Conservation (phyloP, 2,329 filamentous ascomycete species). For the Xylaria arbuscula region DNA sequence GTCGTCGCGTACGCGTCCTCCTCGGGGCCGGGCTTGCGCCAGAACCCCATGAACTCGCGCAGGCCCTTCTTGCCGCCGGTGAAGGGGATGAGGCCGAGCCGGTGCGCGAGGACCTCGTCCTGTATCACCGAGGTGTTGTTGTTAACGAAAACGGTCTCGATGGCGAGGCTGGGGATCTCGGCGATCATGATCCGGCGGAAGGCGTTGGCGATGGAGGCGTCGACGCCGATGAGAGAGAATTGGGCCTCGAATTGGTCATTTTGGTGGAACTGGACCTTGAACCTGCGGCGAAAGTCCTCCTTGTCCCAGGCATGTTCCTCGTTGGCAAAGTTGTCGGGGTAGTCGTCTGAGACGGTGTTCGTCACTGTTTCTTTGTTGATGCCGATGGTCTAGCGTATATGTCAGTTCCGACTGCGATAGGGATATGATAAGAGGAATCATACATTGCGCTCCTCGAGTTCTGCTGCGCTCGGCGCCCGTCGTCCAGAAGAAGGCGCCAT, state of each 20-base stretch:
- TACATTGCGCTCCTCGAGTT: conserved; percentile 49
- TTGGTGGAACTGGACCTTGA: conserved; percentile 84
- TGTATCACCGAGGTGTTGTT: conserved; percentile 99
- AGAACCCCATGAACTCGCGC: conserved; percentile 82
- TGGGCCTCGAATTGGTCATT: conserved; percentile 81
- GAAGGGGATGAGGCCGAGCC: conserved; percentile 90
- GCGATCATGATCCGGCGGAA: conserved; percentile 96
- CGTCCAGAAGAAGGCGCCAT: conserved; percentile 50
- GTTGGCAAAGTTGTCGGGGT: conserved; percentile 88
- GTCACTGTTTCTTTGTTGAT: conserved; percentile 92
- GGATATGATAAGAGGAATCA: background rate
- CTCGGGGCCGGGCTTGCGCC: conserved; percentile 73
- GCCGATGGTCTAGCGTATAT: conserved; percentile 73
- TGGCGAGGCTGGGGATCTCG: conserved; percentile 93
- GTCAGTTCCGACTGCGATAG: conserved; percentile 35
- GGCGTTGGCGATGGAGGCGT: conserved; percentile 94
- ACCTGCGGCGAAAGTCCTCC: conserved; percentile 75
- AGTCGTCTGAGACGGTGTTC: conserved; percentile 89
- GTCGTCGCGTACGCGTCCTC: conserved; percentile 69
- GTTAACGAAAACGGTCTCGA: conserved; percentile 91
- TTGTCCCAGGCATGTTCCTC: conserved; percentile 87
- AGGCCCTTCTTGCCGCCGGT: conserved; percentile 82
- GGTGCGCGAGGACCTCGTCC: conserved; percentile 93
- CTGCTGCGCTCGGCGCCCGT: conserved; percentile 41
- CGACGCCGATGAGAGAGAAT: conserved; percentile 92